A percentile compares a stretch with the other conserved stretches of the same genome.
Evolutionary conservation across 2,329 filamentous ascomycete genomes (phyloP).

Genomic region (Pestalotiopsis sp.): DNA sequence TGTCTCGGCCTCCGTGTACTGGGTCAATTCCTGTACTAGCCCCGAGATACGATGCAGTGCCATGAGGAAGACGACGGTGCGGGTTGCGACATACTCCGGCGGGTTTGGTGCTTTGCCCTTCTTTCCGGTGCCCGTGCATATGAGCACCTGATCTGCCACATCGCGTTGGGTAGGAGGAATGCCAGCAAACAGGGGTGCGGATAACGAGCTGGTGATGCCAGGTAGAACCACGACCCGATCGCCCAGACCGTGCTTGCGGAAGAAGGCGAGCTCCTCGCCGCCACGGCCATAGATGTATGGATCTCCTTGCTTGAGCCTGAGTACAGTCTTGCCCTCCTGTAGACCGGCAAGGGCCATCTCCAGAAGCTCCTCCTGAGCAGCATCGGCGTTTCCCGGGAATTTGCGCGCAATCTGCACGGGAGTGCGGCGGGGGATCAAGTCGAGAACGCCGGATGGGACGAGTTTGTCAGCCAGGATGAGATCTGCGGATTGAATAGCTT

Average conservation of each 20-base stretch:
- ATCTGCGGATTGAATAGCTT: constrained; percentile 74
- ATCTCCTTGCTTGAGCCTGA: constrained; percentile 94
- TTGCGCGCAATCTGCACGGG: constrained; percentile 92
- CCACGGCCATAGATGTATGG: constrained; percentile 95
- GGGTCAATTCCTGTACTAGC: constrained; percentile 71
- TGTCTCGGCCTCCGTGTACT: constrained; percentile 32
- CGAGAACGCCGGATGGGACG: constrained; percentile 80
- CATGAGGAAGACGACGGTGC: constrained; percentile 95
- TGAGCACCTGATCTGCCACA: constrained; percentile 86
- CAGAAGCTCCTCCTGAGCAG: constrained; percentile 87
- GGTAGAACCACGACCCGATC: constrained; percentile 73
- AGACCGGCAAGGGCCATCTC: constrained; percentile 72
- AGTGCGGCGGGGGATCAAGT: constrained; percentile 86
- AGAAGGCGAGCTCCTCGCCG: constrained; percentile 88
- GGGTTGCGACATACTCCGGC: constrained; percentile 72
- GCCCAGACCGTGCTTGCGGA: constrained; percentile 70
- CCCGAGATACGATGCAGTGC: constrained; percentile 81
- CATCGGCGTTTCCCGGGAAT: constrained; percentile 95
- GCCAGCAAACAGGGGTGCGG: constrained; percentile 82
- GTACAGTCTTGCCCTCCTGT: constrained; percentile 70
- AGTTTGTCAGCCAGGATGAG: constrained; percentile 86
- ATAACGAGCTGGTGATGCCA: constrained; percentile 86
- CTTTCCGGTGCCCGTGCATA: constrained; percentile 95
- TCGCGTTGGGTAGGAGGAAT: constrained; percentile 89
- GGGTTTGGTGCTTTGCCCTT: constrained; percentile 84